These are phyloP conservation scores for Albophoma yamanashiensis DNA, from an alignment of 2,329 filamentous ascomycete species.

Conservation along the genomic window DNA sequence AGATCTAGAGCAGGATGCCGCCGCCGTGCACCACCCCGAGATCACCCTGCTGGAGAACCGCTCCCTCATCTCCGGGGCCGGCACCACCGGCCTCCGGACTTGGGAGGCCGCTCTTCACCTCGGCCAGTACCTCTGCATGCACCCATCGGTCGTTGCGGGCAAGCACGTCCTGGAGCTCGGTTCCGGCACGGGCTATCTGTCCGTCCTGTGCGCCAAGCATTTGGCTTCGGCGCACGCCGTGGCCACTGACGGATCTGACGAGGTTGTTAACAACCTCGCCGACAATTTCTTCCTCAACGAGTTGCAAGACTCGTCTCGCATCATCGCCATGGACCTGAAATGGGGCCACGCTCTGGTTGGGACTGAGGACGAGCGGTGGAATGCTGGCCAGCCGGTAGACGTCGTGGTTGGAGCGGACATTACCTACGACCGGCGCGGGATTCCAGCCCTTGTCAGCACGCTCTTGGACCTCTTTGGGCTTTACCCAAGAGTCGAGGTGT, in stretches of 20 bases:
- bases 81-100: constrained; percentile 67
- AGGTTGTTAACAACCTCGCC: constrained; percentile 56
- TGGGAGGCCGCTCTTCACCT: constrained; percentile 75
- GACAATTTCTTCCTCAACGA: constrained; percentile 61
- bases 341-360: constrained; percentile 54
- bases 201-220: constrained; percentile 61
- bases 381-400: constrained; percentile 39
- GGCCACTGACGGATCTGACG: constrained; percentile 64
- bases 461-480: constrained; percentile 49
- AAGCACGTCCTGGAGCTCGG: constrained; percentile 62
- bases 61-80: constrained; percentile 55
- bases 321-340: constrained; percentile 44
- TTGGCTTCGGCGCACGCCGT: constrained; percentile 49
- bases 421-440: constrained; percentile 59
- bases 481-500: constrained; percentile 43
- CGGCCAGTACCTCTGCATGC: constrained; percentile 53
- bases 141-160: constrained; percentile 31
- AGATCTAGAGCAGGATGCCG: constrained; percentile 1
- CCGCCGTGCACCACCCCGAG: constrained; percentile 1
- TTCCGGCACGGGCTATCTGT: constrained; percentile 66
- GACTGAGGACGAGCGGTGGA: constrained; percentile 44
- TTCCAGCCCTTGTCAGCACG: constrained; percentile 54
- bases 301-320: constrained; percentile 35
- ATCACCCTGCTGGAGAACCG: constrained; percentile 62
- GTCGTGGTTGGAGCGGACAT: constrained; percentile 67